Conservation (phyloP, 2,329 filamentous ascomycete genomes). For the Hirsutella thompsonii region DNA sequence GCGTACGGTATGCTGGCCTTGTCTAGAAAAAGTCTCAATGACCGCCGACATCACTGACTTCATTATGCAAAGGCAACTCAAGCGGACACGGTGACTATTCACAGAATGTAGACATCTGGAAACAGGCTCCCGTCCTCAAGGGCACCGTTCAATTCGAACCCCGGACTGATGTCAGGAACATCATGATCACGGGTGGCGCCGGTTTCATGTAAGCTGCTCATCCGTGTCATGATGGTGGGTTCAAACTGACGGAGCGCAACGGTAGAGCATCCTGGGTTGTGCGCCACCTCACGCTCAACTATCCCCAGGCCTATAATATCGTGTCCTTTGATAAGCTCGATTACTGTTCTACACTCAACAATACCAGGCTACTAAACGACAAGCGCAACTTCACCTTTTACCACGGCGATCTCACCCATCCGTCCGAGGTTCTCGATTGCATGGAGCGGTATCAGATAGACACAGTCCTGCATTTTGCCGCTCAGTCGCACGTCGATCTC, state of each 20-base stretch:
- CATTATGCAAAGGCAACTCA: conserved; percentile 8
- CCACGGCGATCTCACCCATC: conserved; percentile 65
- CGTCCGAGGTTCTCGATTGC: conserved; percentile 55
- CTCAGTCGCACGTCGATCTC: conserved; percentile 73
- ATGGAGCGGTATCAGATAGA: conserved; percentile 62
- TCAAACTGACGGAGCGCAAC: neutral
- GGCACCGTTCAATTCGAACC: conserved; percentile 61
- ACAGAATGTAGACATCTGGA: conserved; percentile 54
- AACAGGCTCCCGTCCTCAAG: conserved; percentile 54
- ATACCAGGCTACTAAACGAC: conserved; percentile 55
- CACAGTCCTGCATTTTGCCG: conserved; percentile 73
- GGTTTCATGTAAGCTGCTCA: conserved; percentile 61
- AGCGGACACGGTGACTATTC: conserved; percentile 28
- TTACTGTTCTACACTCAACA: conserved; percentile 71
- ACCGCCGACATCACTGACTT: neutral
- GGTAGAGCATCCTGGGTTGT: conserved; percentile 69
- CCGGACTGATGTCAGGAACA: conserved; percentile 58
- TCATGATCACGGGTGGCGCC: conserved; percentile 73
- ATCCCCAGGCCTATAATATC: conserved; percentile 62
- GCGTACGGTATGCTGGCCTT: conserved; percentile 4
- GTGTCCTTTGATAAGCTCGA: conserved; percentile 78
- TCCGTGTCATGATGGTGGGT: too few species aligned
- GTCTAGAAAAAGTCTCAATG: neutral
- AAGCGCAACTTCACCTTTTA: conserved; percentile 66
- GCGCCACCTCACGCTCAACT: conserved; percentile 62